Evolutionary conservation across 1,284 basidiomycete genomes (phyloP).

Genomic region (Erythrobasidium hasegawianum): DNA sequence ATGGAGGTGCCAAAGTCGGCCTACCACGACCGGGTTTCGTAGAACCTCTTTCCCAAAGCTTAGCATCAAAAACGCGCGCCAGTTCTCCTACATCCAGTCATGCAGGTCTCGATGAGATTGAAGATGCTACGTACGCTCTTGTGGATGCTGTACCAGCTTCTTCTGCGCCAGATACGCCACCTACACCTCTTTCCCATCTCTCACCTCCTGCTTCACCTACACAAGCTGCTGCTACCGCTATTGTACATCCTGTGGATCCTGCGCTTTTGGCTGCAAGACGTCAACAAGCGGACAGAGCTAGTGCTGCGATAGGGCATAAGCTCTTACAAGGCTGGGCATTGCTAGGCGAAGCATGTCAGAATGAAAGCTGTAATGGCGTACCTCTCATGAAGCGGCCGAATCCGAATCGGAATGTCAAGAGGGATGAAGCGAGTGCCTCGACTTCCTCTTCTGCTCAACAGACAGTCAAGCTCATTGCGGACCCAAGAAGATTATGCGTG

Average conservation of each 20-base stretch:
- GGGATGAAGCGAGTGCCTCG: not conserved
- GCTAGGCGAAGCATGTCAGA: slow-evolving; percentile 74
- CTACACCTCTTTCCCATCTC: slow-evolving; percentile 13
- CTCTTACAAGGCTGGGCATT: slow-evolving; percentile 77
- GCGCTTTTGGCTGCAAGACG: slow-evolving; percentile 53
- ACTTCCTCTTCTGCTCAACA: not conserved
- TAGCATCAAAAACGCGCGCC: slow-evolving; percentile 28
- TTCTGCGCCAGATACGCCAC: slow-evolving; percentile 18
- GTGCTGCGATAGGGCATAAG: slow-evolving; percentile 67
- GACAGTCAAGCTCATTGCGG: slow-evolving; percentile 6
- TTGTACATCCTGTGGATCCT: slow-evolving; percentile 1
- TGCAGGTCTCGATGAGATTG: not conserved
- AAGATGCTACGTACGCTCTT: too few relatives aligned
- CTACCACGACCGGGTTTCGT: slow-evolving; percentile 28
- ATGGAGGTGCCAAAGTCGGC: slow-evolving; percentile 30
- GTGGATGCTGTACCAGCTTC: too few relatives aligned
- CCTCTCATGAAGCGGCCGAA: slow-evolving; percentile 44
- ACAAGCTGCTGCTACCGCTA: not conserved
- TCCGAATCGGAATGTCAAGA: slow-evolving; percentile 12
- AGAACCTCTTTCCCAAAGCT: slow-evolving; percentile 18
- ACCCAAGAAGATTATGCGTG: slow-evolving; percentile 32
- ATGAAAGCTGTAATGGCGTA: slow-evolving; percentile 46
- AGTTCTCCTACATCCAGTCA: slow-evolving; percentile 22
- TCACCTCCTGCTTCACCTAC: slow-evolving; percentile 5
- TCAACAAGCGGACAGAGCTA: slow-evolving; percentile 72